phyloP scores from a whole-genome alignment of 768 basidiomycete genomes.

The Mycena sanguinolenta region DNA sequence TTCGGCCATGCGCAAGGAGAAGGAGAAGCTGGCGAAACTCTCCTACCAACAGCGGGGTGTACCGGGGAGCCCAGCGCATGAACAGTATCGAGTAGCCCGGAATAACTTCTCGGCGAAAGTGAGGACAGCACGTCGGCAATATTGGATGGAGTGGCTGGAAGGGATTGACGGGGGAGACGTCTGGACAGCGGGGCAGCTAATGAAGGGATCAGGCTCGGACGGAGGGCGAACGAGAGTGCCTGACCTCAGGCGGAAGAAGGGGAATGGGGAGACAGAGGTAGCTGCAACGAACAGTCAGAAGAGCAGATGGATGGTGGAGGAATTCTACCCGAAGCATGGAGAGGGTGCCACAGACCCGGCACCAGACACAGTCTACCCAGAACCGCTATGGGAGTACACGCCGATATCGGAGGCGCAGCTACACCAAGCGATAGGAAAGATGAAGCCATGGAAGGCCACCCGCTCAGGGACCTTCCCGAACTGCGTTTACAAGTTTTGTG shows the following conservation, averaged over 20 bases:
- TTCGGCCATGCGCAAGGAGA: neutral
- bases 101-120: neutral
- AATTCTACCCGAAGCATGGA: neutral
- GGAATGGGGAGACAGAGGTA: neutral
- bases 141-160: neutral
- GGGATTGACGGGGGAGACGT: neutral
- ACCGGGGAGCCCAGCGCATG: neutral
- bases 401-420: no score
- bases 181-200: neutral
- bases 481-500: no score
- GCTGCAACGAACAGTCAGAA: neutral
- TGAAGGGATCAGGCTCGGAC: neutral
- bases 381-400: no score
- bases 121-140: neutral
- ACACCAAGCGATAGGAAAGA: no score
- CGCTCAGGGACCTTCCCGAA: no score
- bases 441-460: no score
- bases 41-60: neutral
- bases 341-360: neutral
- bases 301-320: neutral
- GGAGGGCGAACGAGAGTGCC: neutral
- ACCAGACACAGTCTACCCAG: no score
- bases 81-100: neutral
- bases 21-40: neutral
- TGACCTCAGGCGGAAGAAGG: neutral